A percentile compares a stretch with the other conserved stretches of the same genome.
Evolutionary conservation across 1,139 yeast genomes (phyloP).

Genomic region (Pichiaceae sp.): DNA sequence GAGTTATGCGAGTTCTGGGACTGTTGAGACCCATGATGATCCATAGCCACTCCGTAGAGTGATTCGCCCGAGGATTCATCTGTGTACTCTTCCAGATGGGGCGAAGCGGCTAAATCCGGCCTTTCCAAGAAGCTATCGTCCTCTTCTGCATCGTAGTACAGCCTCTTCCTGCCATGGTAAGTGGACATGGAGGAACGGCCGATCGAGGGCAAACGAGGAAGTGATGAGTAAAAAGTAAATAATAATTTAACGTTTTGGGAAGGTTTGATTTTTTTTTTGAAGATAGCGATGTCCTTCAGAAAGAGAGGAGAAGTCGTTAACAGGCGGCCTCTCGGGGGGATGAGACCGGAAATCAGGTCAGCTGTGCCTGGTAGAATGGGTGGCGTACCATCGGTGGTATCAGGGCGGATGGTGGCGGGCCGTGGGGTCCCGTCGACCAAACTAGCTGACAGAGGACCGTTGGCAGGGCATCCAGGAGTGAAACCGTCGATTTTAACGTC

Average conservation of each 20-base stretch:
- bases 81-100: no score
- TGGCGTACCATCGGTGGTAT: no score
- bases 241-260: neutral
- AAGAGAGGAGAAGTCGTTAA: conserved; percentile 57
- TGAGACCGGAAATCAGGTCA: no score
- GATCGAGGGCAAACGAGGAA: neutral
- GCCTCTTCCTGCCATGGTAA: neutral
- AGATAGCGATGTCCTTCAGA: conserved; percentile 51
- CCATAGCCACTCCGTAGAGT: no score
- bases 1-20: no score
- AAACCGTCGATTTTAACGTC: conserved; percentile 74
- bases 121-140: no score
- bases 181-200: neutral
- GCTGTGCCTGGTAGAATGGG: neutral
- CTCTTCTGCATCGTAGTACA: neutral
- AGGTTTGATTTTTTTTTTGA: neutral
- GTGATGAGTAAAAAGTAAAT: neutral
- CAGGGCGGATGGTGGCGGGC: neutral
- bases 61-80: no score
- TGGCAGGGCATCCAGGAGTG: conserved; percentile 42
- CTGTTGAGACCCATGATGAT: no score
- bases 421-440: neutral
- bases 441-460: neutral
- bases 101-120: no score
- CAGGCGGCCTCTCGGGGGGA: conserved; percentile 8